Base-by-base conservation (phyloP, 1,284 basidiomycete genomes). In the Moesziomyces parantarcticus region DNA sequence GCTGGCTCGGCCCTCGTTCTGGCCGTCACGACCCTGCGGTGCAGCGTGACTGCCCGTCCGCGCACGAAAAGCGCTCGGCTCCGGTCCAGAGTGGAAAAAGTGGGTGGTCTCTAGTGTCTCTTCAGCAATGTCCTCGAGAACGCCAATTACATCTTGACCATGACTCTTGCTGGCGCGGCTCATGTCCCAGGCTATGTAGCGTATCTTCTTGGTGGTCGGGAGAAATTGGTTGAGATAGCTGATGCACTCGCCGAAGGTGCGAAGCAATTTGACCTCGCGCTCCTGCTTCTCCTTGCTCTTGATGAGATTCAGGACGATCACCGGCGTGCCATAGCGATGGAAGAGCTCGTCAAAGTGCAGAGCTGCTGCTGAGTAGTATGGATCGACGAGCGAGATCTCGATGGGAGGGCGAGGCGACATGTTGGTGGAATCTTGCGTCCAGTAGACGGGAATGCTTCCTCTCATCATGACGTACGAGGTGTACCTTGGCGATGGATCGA, bases 381-480 rank as follows among this genome's bases (percentile, higher is more conserved):
- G 97, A 80, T 99, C 97, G 56, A 95, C 91, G 32, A 98, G 90
- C 57, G 90, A 94, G 42, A 82, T 78, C 85, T 97, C 94, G 52
- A 99, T 97, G 0, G 95, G 96, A 5, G 96, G 96, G 72, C 92
- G 91, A 0, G 94, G 92, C 14, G 88, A 92, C 90, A 97, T 94
- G 60, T 91, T 91, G 49, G 90, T 94, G 2, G 90, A 90, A 68
- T 97, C 94, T 84, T 98, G 96, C 9, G 92, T 93, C 95, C 95
- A 98, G 84, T 92, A 96, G 9, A 98, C 88, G 0, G 95, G 95
- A 49, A 98, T 97, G 78, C 93, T 96, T 8, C 96, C 95, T 40
- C 95, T 88, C 83, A 97, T 93, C 90, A 97, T 95, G 5, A 97
- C 93, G 81, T 94, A 97, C 65, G 93, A 94, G 0, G 96, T 97